These are phyloP conservation scores for Pistacia atlantica DNA, from an alignment of 345 rosid species.

Conservation along the genomic window DNA sequence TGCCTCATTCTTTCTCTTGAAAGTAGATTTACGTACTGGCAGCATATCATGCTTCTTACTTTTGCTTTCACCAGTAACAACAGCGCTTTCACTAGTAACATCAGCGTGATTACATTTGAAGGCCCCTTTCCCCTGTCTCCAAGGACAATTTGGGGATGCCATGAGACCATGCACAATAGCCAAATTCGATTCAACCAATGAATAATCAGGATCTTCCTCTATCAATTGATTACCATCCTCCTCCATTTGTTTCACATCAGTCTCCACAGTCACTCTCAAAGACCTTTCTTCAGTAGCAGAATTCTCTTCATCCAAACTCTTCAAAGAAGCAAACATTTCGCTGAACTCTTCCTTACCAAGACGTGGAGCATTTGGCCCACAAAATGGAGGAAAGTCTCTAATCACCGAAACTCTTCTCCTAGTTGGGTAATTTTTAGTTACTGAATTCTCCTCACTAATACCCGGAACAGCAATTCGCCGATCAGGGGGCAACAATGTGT, in stretches of 20 bases:
- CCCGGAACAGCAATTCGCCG: background rate
- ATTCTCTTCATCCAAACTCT: constrained; percentile 29
- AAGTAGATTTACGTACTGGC: no score
- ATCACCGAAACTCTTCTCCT: constrained; percentile 48
- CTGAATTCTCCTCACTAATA: constrained; percentile 14
- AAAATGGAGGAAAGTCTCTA: constrained; percentile 57
- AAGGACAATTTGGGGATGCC: constrained; percentile 31
- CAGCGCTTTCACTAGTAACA: no score
- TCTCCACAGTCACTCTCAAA: constrained; percentile 12
- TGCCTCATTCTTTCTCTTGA: no score
- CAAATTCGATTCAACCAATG: constrained; percentile 15
- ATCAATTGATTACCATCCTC: constrained; percentile 16
- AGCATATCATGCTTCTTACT: no score
- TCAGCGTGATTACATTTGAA: constrained; percentile 2
- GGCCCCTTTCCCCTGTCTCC: constrained; percentile 21
- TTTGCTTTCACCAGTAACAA: no score
- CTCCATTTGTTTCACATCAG: constrained; percentile 24
- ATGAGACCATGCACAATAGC: constrained; percentile 36
- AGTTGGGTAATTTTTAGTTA: constrained; percentile 40
- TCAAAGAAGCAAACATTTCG: constrained; percentile 13
- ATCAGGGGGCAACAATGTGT: background rate
- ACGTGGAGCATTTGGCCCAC: constrained; percentile 45
- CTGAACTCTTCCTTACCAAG: constrained; percentile 18
- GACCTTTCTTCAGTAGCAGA: constrained; percentile 18
- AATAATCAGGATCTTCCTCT: constrained; percentile 16